phyloP scores from a whole-genome alignment of 257 asterid species.

The Avicennia marina region DNA sequence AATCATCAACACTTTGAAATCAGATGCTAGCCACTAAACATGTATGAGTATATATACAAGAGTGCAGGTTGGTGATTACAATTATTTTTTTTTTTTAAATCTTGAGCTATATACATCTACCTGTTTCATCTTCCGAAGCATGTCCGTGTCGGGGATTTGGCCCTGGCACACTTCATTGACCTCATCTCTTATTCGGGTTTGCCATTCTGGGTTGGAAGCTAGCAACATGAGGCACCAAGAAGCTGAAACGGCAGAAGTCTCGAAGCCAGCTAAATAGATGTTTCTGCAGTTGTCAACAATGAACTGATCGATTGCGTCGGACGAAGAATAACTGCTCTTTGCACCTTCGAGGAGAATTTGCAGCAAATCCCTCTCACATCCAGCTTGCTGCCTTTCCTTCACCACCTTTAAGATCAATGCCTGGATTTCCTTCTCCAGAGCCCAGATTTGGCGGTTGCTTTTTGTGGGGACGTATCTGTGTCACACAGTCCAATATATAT shows the following conservation, averaged over 20 bases:
- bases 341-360: conserved; percentile 37
- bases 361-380: conserved; percentile 38
- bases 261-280: conserved; percentile 44
- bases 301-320: conserved; percentile 27
- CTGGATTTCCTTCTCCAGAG: conserved; percentile 40
- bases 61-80: neutral
- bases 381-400: conserved; percentile 30
- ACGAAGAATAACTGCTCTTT: conserved; percentile 9
- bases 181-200: conserved; percentile 28
- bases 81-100: neutral
- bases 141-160: conserved; percentile 29
- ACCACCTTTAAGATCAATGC: conserved; percentile 32
- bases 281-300: conserved; percentile 49
- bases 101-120: neutral
- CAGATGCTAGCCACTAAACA: neutral
- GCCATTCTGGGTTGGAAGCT: conserved; percentile 51
- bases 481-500: neutral
- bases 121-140: conserved; percentile 47
- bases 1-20: neutral
- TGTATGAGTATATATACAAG: neutral
- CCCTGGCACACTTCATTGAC: conserved; percentile 31
- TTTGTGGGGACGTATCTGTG: conserved; percentile 47
- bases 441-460: conserved; percentile 41
- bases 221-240: conserved; percentile 48
- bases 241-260: conserved; percentile 41